Base-by-base conservation (phyloP, 2,329 filamentous ascomycete genomes). In the Aspergillus thermomutatus region DNA sequence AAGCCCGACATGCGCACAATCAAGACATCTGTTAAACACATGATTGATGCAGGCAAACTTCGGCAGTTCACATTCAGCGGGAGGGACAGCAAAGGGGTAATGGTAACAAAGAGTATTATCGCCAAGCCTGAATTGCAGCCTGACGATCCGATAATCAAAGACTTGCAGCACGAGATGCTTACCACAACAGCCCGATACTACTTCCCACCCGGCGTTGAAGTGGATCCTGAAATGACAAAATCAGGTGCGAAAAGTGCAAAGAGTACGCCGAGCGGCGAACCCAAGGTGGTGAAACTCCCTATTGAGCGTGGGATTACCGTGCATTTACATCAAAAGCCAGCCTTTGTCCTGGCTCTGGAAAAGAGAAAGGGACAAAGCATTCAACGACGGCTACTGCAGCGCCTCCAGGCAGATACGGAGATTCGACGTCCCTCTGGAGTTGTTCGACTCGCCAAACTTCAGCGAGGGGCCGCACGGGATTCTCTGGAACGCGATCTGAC, bases 1-100 rank as follows among this genome's bases (percentile, higher is more conserved):
- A 76, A 66, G 50, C 83, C 83, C 0, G 81, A 85, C 60, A 72
- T 77, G 37, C 75, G 79, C 40, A 85, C 83, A 1, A 68, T 87
- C 28, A 78, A 75, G 27, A 74, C 73, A 14, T 72, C 80, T 2
- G 69, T 85, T 50, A 82, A 80, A 57, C 67, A 75, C 21, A 69
- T 87, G 58, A 70, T 83, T 40, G 75, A 78, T 41, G 69, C 75
- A 21, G 79, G 80, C 10, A 81, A 79, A 54, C 68, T 87, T 43
- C 80, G 79, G 49, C 80, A 81, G 58, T 66, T 83, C 48, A 77
- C 72, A 1, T 85, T 85, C 64, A 75, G 75, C 17, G 83, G 82
- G 60, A 75, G 72, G 57, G 75, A 78, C 19, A 71, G 67, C 28
- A 77, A 78, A 55, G 81, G 81, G 1, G 64, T 76, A 4, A 77